Conservation (phyloP, 805 yeast species). For the Candida yuanshanica region DNA sequence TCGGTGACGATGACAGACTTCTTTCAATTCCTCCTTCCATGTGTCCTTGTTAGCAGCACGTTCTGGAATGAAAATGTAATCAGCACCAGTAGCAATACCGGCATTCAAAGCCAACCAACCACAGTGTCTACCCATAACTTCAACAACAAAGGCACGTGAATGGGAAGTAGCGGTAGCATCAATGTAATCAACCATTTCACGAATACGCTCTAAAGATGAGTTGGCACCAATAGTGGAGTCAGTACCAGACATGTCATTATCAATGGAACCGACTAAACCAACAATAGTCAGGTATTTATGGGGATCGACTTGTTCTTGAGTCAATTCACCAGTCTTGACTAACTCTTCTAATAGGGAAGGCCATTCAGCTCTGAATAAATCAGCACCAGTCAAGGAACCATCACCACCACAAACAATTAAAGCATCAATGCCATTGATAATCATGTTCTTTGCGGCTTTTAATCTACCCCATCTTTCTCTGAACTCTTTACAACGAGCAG, state of each 20-base stretch:
- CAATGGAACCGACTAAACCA: slow-evolving; percentile 95
- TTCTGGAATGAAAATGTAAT: slow-evolving; percentile 91
- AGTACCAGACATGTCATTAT: slow-evolving; percentile 96
- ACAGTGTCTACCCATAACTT: slow-evolving; percentile 99
- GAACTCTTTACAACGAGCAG: slow-evolving; percentile 88
- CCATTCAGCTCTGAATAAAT: slow-evolving; percentile 91
- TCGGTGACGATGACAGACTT: slow-evolving; percentile 74
- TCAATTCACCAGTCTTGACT: slow-evolving; percentile 45
- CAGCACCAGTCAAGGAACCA: slow-evolving; percentile 98
- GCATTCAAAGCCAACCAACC: slow-evolving; percentile 99
- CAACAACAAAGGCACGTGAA: slow-evolving; percentile 95
- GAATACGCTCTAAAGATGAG: slow-evolving; percentile 87
- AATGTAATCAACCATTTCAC: slow-evolving; percentile 91
- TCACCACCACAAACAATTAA: slow-evolving; percentile 97
- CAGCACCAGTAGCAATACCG: slow-evolving; percentile 95
- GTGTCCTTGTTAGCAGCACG: slow-evolving; percentile 68
- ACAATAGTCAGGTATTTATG: slow-evolving; percentile 77
- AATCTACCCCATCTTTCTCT: slow-evolving; percentile 82
- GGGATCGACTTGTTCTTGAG: slow-evolving; percentile 51
- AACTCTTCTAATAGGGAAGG: slow-evolving; percentile 79
- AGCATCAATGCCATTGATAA: slow-evolving; percentile 87
- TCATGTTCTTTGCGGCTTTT: slow-evolving; percentile 77
- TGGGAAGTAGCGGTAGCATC: slow-evolving; percentile 98
- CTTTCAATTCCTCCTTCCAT: slow-evolving; percentile 80
- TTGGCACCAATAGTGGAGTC: slow-evolving; percentile 96